Evolutionary conservation across 305 asterid species (phyloP).

Genomic region (Solanum hybrid): DNA sequence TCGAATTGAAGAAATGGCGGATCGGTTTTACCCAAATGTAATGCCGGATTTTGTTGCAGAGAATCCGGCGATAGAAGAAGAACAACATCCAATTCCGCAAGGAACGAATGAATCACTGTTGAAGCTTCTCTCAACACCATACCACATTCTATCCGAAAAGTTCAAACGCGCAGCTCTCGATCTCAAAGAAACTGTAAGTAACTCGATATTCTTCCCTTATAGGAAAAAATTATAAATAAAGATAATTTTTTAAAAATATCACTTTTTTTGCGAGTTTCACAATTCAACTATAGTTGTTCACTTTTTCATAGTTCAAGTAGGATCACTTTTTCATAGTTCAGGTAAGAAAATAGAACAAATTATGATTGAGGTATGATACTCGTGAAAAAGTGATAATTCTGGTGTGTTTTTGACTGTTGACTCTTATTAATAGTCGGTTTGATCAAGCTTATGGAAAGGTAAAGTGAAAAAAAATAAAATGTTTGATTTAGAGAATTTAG

Average conservation of each 20-base stretch:
- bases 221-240: no score
- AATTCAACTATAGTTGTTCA: no score
- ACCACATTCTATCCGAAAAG: constrained; percentile 24
- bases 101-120: constrained; percentile 46
- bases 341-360: neutral
- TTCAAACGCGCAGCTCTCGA: constrained; percentile 54
- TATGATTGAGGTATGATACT: neutral
- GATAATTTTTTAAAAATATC: neutral
- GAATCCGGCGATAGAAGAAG: constrained; percentile 22
- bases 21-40: constrained; percentile 39
- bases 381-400: neutral
- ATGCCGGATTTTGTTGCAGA: constrained; percentile 62
- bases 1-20: constrained; percentile 33
- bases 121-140: constrained; percentile 47
- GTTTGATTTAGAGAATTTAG: no score
- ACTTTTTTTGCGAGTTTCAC: neutral
- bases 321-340: neutral
- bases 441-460: neutral
- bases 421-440: neutral
- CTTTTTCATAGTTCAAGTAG: no score
- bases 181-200: constrained; percentile 50
- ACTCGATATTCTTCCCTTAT: neutral
- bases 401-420: neutral
- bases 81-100: constrained; percentile 17
- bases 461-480: no score